phyloP scores from a whole-genome alignment of 2,329 filamentous ascomycete genomes.

The Diaporthe citrichinensis region DNA sequence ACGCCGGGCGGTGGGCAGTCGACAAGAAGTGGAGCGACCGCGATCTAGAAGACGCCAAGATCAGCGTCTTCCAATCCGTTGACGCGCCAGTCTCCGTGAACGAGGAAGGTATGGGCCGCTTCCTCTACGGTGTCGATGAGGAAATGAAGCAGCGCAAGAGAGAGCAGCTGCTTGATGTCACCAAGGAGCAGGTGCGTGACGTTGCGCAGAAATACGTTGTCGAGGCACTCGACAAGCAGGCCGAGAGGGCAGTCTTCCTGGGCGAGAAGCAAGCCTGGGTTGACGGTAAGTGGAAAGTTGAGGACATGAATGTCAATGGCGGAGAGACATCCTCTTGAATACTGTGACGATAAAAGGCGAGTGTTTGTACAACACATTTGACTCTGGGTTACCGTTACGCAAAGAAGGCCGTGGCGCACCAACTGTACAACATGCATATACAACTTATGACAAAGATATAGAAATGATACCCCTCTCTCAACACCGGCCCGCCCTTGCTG shows the following conservation, averaged over 20 bases:
- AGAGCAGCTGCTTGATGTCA: constrained; percentile 89
- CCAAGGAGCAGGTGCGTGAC: constrained; percentile 81
- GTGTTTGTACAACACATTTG: background rate
- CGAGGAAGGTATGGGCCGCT: constrained; percentile 87
- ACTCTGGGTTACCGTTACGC: background rate
- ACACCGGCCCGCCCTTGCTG: background rate
- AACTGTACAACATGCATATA: constrained; percentile 33
- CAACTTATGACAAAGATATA: constrained; percentile 33
- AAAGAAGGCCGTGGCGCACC: background rate
- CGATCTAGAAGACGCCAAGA: constrained; percentile 95
- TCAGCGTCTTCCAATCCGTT: constrained; percentile 91
- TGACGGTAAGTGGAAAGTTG: constrained; percentile 79
- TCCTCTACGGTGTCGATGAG: constrained; percentile 86
- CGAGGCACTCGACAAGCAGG: constrained; percentile 70
- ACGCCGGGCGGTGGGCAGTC: constrained; percentile 85
- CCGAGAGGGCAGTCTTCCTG: constrained; percentile 79
- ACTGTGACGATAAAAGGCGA: background rate
- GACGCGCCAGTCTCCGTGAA: constrained; percentile 92
- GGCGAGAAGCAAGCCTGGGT: constrained; percentile 88
- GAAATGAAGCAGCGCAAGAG: constrained; percentile 90
- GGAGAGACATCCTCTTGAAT: constrained; percentile 47
- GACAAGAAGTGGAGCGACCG: constrained; percentile 85
- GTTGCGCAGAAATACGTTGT: constrained; percentile 88
- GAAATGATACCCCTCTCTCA: constrained; percentile 43
- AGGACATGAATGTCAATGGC: constrained; percentile 78